These are phyloP conservation scores for Cadophora sp. DNA, from an alignment of 2,329 filamentous ascomycete genomes.

Conservation along the genomic window DNA sequence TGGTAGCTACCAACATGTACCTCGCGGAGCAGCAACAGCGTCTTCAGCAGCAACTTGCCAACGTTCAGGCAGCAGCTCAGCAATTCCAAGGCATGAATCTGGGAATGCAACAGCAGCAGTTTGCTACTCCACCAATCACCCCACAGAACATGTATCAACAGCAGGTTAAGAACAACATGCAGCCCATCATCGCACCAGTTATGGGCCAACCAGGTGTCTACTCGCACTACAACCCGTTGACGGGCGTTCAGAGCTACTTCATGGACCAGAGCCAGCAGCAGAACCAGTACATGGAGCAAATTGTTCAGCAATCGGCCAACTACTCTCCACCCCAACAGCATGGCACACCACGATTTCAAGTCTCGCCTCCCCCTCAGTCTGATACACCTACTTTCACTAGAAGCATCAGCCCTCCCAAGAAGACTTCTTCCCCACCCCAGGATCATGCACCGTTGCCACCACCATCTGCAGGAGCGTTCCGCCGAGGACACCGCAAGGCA, in stretches of 20 bases:
- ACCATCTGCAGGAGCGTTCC: constrained; percentile 89
- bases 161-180: constrained; percentile 45
- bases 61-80: constrained; percentile 81
- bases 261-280: constrained; percentile 54
- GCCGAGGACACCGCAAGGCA: constrained; percentile 91
- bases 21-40: constrained; percentile 94
- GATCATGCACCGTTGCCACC: constrained; percentile 78
- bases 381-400: constrained; percentile 58
- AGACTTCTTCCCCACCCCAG: constrained; percentile 73
- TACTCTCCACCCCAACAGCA: constrained; percentile 59
- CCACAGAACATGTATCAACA: constrained; percentile 53
- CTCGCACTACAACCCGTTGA: constrained; percentile 83
- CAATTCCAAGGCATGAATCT: constrained; percentile 82
- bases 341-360: constrained; percentile 75
- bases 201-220: constrained; percentile 79
- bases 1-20: constrained; percentile 90
- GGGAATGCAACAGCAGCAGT: constrained; percentile 59
- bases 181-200: constrained; percentile 53
- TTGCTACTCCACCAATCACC: constrained; percentile 56
- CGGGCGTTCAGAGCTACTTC: constrained; percentile 83
- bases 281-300: constrained; percentile 48
- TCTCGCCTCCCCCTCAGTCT: constrained; percentile 77
- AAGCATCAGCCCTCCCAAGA: constrained; percentile 70
- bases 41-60: constrained; percentile 90
- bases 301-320: constrained; percentile 42